These are phyloP conservation scores for Dissophora ornata DNA, from an alignment of 192 early-diverging fungal species.

Conservation along the genomic window DNA sequence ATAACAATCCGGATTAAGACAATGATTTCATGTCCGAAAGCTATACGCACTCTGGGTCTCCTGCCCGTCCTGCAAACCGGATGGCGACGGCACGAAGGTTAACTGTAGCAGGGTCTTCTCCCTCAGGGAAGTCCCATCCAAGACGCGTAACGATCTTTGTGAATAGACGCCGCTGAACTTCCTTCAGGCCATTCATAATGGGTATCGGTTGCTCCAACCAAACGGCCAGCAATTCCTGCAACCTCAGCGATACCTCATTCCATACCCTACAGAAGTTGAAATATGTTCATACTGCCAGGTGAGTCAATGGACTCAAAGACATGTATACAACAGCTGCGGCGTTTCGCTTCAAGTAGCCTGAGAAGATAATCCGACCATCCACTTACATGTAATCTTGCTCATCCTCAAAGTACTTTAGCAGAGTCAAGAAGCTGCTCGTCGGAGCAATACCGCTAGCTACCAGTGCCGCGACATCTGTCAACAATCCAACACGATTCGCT, in stretches of 20 bases:
- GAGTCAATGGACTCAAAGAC: neutral
- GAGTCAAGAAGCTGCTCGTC: constrained; percentile 78
- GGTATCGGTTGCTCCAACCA: constrained; percentile 67
- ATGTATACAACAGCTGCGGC: too few species aligned
- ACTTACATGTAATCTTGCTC: constrained; percentile 85
- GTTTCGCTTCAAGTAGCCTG: too few species aligned
- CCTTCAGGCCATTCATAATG: constrained; percentile 68
- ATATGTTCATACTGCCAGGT: too few species aligned
- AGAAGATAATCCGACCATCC: neutral
- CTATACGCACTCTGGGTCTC: constrained; percentile 63
- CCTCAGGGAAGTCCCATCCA: constrained; percentile 65
- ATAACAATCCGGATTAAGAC: neutral
- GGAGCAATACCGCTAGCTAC: constrained; percentile 79
- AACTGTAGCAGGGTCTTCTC: constrained; percentile 67
- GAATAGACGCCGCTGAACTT: constrained; percentile 66
- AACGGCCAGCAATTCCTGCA: constrained; percentile 67
- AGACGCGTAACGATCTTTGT: constrained; percentile 65
- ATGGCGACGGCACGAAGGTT: constrained; percentile 77
- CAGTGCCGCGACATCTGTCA: constrained; percentile 86
- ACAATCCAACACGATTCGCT: constrained; percentile 78
- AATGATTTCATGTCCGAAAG: constrained; percentile 14
- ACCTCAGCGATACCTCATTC: constrained; percentile 68
- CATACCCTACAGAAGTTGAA: too few species aligned
- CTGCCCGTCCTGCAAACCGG: constrained; percentile 68
- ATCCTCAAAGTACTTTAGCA: constrained; percentile 77